Evolutionary conservation across 2,329 filamentous ascomycete genomes (phyloP).

Genomic region (Lojkania enalia): DNA sequence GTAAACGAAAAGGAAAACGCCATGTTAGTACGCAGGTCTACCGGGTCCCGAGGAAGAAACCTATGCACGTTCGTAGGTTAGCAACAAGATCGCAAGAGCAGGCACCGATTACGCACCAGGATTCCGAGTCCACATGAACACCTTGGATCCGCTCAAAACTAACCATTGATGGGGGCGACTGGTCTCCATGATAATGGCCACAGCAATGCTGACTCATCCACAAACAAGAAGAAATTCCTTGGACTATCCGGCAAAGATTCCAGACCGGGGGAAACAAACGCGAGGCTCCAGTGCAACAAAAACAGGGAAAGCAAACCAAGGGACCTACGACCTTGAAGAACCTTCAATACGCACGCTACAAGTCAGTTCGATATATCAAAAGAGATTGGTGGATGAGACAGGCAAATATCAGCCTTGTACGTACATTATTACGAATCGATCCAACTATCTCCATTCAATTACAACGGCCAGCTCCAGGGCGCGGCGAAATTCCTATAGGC

Average conservation of each 20-base stretch:
- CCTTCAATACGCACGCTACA: conserved; percentile 31
- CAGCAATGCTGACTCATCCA: no score
- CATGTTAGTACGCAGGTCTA: conserved; percentile 38
- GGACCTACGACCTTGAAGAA: conserved; percentile 10
- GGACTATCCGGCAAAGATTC: no score
- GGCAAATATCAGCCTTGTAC: conserved; percentile 37
- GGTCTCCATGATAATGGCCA: no score
- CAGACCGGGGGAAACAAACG: neutral
- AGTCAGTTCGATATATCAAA: conserved; percentile 41
- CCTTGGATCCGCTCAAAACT: no score
- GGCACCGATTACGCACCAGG: no score
- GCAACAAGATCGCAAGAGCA: conserved; percentile 4
- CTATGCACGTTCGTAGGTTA: conserved; percentile 18
- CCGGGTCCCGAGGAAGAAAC: conserved; percentile 11
- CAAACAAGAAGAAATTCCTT: no score
- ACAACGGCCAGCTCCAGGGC: no score
- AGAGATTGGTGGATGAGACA: conserved; percentile 23
- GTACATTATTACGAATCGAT: conserved; percentile 35
- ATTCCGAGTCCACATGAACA: no score
- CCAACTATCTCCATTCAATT: conserved; percentile 5
- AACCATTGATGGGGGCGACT: no score
- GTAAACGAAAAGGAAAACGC: conserved; percentile 36
- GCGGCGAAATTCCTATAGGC: no score
- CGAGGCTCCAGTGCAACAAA: conserved; percentile 4
- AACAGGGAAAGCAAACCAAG: conserved; percentile 18